These are phyloP conservation scores for Fistulinella staudtii DNA, from an alignment of 1,284 basidiomycete species.

Conservation along the genomic window DNA sequence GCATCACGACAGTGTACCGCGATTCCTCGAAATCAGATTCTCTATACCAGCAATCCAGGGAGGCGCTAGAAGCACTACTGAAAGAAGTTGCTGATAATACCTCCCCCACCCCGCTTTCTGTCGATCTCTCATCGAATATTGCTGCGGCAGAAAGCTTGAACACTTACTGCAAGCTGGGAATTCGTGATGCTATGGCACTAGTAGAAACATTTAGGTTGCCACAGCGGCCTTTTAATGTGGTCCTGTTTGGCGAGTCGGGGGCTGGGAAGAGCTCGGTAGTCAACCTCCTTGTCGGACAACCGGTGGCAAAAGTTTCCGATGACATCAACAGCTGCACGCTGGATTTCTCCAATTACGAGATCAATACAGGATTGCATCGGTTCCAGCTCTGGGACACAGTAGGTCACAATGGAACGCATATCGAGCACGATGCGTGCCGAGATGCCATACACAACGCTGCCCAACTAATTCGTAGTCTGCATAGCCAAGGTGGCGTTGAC, in stretches of 20 bases:
- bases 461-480: slow-evolving; percentile 2
- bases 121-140: too few species aligned
- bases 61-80: neutral
- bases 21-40: neutral
- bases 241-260: neutral
- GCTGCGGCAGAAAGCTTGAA: neutral
- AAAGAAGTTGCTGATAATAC: neutral
- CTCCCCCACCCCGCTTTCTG: slow-evolving; percentile 1
- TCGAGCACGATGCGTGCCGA: neutral
- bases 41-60: slow-evolving; percentile 1
- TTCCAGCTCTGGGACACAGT: slow-evolving; percentile 27
- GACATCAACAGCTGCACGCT: too few species aligned
- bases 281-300: slow-evolving; percentile 8
- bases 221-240: slow-evolving; percentile 6
- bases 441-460: neutral
- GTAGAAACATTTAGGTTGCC: neutral
- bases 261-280: neutral
- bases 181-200: neutral
- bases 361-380: too few species aligned
- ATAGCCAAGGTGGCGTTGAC: slow-evolving; percentile 17
- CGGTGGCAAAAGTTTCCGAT: neutral
- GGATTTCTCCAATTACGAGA: too few species aligned
- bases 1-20: slow-evolving; percentile 3
- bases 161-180: neutral
- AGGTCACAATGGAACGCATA: neutral